Percentiles rank a stretch among this genome's conserved stretches.
Evolutionary conservation across 192 early-diverging fungal genomes (phyloP).

Genomic region (Linnemannia hyalina): DNA sequence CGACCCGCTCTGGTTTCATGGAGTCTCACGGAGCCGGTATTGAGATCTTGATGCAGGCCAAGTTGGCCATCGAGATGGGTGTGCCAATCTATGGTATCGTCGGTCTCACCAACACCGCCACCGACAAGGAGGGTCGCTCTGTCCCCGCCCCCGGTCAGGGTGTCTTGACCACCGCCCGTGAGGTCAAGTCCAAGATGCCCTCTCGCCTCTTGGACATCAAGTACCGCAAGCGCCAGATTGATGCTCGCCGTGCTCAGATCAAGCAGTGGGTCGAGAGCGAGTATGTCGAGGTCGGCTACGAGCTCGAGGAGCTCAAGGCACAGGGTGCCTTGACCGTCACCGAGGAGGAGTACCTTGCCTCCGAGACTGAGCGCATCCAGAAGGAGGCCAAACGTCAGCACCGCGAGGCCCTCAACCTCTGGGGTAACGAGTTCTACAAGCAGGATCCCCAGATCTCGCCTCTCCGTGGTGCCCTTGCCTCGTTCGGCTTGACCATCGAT

Average conservation of each 20-base stretch:
- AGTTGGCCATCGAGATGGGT: conserved; percentile 91
- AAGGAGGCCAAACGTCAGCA: conserved; percentile 78
- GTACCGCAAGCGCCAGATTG: conserved; percentile 85
- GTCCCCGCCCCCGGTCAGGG: conserved; percentile 96
- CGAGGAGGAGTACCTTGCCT: conserved; percentile 59
- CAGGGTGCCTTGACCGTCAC: conserved; percentile 52
- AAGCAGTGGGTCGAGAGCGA: conserved; percentile 84
- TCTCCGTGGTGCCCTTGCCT: conserved; percentile 88
- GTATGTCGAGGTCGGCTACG: conserved; percentile 76
- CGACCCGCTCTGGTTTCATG: conserved; percentile 93
- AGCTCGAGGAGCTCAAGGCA: conserved; percentile 72
- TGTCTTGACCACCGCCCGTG: conserved; percentile 91
- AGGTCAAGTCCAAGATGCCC: conserved; percentile 64
- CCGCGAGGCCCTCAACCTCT: conserved; percentile 78
- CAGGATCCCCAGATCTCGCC: conserved; percentile 82
- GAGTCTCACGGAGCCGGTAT: conserved; percentile 93
- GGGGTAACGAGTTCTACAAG: conserved; percentile 87
- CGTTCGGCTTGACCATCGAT: conserved; percentile 90
- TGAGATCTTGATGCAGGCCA: conserved; percentile 90
- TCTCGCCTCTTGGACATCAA: conserved; percentile 82
- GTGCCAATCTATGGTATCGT: conserved; percentile 94
- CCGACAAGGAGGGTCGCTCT: conserved; percentile 94
- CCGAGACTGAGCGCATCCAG: conserved; percentile 69
- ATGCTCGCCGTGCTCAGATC: conserved; percentile 80
- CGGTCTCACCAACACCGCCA: conserved; percentile 88